These are phyloP conservation scores for Xylaria intraflava DNA, from an alignment of 495 filamentous ascomycete genomes.

Conservation along the genomic window DNA sequence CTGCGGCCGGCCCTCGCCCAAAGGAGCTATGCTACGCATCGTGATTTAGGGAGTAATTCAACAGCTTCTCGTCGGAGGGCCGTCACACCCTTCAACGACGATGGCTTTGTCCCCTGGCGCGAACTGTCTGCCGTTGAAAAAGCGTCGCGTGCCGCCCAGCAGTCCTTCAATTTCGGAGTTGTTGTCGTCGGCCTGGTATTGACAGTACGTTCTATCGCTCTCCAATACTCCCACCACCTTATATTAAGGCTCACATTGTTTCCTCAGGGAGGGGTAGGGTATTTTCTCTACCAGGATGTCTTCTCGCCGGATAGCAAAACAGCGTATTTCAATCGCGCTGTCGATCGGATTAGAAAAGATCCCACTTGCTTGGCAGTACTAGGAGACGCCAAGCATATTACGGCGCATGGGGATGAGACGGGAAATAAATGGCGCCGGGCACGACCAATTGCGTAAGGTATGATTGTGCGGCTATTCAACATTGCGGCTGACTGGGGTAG, in stretches of 20 bases:
- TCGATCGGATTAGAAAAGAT: constrained; percentile 70
- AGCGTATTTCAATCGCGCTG: constrained; percentile 81
- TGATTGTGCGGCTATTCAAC: neutral
- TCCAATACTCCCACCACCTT: neutral
- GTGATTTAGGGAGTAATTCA: constrained; percentile 13
- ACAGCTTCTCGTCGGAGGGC: constrained; percentile 44
- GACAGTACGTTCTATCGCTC: constrained; percentile 50
- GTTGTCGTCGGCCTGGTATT: constrained; percentile 67
- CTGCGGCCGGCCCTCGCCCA: constrained; percentile 14
- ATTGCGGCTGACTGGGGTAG: constrained; percentile 34
- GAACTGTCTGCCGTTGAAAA: constrained; percentile 72
- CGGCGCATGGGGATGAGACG: constrained; percentile 78
- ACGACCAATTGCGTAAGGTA: constrained; percentile 71
- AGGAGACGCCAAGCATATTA: constrained; percentile 67
- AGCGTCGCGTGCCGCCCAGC: constrained; percentile 77
- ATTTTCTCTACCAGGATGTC: constrained; percentile 78
- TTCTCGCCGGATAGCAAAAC: constrained; percentile 80
- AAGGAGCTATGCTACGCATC: constrained; percentile 29
- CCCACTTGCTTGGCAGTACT: constrained; percentile 64
- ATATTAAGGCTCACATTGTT: constrained; percentile 11
- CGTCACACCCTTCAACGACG: constrained; percentile 75
- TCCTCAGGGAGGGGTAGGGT: constrained; percentile 62
- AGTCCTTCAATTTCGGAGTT: constrained; percentile 77
- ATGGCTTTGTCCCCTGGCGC: constrained; percentile 72
- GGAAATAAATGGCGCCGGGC: constrained; percentile 77